Conservation (phyloP, 1,284 basidiomycete genomes). For the Cutaneotrichosporon curvatum region DNA sequence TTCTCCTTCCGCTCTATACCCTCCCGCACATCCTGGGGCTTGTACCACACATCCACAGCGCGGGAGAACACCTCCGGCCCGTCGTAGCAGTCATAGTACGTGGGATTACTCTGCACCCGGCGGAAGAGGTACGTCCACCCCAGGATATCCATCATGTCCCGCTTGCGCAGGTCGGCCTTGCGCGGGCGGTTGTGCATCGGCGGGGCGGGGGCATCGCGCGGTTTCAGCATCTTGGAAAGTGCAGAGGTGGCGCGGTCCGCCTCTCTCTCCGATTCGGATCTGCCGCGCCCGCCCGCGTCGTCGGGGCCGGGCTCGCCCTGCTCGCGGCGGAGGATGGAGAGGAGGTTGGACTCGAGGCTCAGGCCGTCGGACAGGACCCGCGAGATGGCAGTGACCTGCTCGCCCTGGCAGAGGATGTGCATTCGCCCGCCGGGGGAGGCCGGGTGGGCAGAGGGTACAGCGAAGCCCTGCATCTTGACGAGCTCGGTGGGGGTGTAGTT, state of each 20-base stretch:
- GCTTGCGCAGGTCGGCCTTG: slow-evolving; percentile 50
- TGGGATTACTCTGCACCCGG: slow-evolving; percentile 70
- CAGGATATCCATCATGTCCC: slow-evolving; percentile 67
- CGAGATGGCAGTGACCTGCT: slow-evolving; percentile 67
- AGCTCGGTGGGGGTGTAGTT: slow-evolving; percentile 79
- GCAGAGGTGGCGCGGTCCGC: background rate
- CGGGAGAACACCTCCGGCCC: too few relatives aligned
- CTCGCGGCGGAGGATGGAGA: slow-evolving; percentile 30
- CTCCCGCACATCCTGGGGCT: too few relatives aligned
- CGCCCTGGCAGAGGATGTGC: slow-evolving; percentile 78
- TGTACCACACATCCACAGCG: too few relatives aligned
- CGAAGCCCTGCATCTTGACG: slow-evolving; percentile 83
- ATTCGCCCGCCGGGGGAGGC: slow-evolving; percentile 55
- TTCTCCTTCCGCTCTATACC: too few relatives aligned
- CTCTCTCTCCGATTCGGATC: too few relatives aligned
- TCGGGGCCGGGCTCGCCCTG: background rate
- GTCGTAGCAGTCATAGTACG: slow-evolving; percentile 61
- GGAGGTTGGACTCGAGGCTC: slow-evolving; percentile 74
- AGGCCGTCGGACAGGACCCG: slow-evolving; percentile 79
- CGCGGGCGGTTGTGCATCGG: slow-evolving; percentile 20
- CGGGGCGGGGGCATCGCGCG: slow-evolving; percentile 20
- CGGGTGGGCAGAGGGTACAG: slow-evolving; percentile 48
- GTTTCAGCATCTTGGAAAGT: slow-evolving; percentile 22
- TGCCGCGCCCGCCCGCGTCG: background rate
- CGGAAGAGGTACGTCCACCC: slow-evolving; percentile 74